These are phyloP conservation scores for Rosa rugosa DNA, from an alignment of 306 rosid species.

Conservation along the genomic window DNA sequence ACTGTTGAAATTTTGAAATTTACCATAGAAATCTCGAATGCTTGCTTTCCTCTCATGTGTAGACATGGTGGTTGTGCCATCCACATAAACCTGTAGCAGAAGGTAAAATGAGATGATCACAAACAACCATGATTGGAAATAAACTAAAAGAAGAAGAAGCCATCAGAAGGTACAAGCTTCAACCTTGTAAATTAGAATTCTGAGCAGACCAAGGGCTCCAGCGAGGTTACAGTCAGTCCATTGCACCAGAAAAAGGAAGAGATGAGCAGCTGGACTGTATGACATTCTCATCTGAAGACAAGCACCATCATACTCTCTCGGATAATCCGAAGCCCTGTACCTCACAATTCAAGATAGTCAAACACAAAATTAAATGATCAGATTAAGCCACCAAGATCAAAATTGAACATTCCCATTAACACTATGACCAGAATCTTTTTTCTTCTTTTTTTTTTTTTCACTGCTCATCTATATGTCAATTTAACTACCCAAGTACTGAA, in stretches of 20 bases:
- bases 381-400: not conserved
- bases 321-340: slow-evolving; percentile 84
- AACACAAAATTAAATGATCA: not conserved
- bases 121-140: slow-evolving; percentile 25
- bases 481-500: not conserved
- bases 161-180: not conserved
- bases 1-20: not conserved
- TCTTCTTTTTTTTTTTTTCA: not conserved
- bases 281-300: slow-evolving; percentile 99
- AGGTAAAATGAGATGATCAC: slow-evolving; percentile 22
- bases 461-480: not conserved
- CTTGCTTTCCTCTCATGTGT: slow-evolving; percentile 93
- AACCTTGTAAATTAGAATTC: slow-evolving; percentile 92
- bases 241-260: slow-evolving; percentile 87
- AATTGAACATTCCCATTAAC: not conserved
- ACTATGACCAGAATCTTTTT: not conserved
- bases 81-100: slow-evolving; percentile 78
- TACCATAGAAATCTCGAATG: slow-evolving; percentile 95
- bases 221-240: slow-evolving; percentile 98
- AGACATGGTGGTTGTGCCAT: slow-evolving; percentile 96
- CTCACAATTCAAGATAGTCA: slow-evolving; percentile 19
- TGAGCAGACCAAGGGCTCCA: slow-evolving; percentile 85
- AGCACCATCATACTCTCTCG: slow-evolving; percentile 90
- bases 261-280: slow-evolving; percentile 92
- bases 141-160: slow-evolving; percentile 12